Conservation (phyloP, 129 eudicot species). For the sunflower (Helianthus annuus) region DNA sequence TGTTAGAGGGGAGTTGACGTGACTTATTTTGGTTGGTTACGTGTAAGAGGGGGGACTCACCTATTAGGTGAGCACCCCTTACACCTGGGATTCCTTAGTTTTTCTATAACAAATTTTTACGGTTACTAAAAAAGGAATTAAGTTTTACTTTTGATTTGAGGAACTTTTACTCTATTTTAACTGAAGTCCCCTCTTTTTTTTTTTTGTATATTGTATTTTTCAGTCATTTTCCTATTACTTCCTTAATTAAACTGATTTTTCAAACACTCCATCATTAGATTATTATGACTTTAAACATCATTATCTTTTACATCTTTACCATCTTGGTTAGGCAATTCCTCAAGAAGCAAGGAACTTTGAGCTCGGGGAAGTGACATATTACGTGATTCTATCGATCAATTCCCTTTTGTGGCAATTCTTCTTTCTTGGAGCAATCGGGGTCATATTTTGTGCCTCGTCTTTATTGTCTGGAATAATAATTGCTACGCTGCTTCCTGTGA, state of each 20-base stretch:
- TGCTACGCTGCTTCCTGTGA: constrained; percentile 42
- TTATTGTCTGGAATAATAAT: constrained; percentile 54
- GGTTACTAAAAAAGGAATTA: no score
- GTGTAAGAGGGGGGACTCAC: no score
- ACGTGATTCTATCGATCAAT: constrained; percentile 23
- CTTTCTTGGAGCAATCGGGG: constrained; percentile 58
- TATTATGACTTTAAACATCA: neutral
- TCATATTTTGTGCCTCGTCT: constrained; percentile 43
- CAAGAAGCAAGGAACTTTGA: constrained; percentile 41
- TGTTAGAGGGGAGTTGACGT: no score
- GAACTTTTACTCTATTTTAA: neutral
- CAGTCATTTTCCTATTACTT: neutral
- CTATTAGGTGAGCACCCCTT: no score
- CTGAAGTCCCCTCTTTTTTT: neutral
- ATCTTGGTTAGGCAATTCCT: constrained; percentile 37
- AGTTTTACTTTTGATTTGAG: no score
- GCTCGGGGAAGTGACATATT: constrained; percentile 46
- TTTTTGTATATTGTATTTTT: neutral
- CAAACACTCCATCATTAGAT: neutral
- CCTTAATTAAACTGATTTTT: neutral
- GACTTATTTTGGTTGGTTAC: no score
- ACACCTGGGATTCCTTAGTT: no score
- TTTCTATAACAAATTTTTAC: no score
- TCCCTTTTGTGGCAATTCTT: constrained; percentile 53
- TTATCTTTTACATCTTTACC: neutral